Base-by-base conservation (phyloP, 345 rosid genomes). In the Clarkia xantiana region DNA sequence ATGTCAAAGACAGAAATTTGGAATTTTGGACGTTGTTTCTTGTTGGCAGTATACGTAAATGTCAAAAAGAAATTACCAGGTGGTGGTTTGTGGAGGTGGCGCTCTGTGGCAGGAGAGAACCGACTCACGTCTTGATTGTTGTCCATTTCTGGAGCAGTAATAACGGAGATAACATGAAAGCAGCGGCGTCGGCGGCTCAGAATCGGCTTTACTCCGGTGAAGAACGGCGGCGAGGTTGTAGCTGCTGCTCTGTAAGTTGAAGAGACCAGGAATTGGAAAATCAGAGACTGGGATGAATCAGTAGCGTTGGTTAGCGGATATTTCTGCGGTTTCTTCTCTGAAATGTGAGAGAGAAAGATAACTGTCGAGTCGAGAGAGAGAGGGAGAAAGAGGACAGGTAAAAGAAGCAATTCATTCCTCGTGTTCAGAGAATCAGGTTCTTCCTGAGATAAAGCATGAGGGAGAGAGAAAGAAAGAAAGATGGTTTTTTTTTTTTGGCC, bases 381-480 rank as follows among this genome's bases (percentile, higher is more conserved):
- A 23, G 38, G 19, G n/a, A 45, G 54, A 54, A 62, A 62, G 41
- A 56, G 36, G 38, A 45, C 44, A 18, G 45, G 44, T n/a, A 53
- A 60, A 62, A 65, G 61, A 63, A n/a, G 49, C 62, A 81, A 72
- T 67, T 67, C 65, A 72, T 64, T 80, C 62, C 80, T 77, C 81
- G 81, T 65, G 80, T 67, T 73, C 48, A 67, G 76, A 82, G 91
- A 86, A 86, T 82, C 95, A 65, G 86, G 82, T 78, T 75, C 89
- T 77, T 71, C 81, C 69, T 70, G 77, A 73, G 59, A 65, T 44
- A 76, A 72, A 78, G 70, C 63, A 51, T 13, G 10, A 36, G 34
- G 40, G 17, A 22, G 40, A 44, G 44, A 41, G 48, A 9, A 25
- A 25, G 14, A 49, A 14, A 20, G 36, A n/a, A 23, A 49, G 17